Evolutionary conservation across 805 yeast genomes (phyloP), one percentile per base, ranked within the genome.

Genomic region (Kuraishia ogatae): DNA sequence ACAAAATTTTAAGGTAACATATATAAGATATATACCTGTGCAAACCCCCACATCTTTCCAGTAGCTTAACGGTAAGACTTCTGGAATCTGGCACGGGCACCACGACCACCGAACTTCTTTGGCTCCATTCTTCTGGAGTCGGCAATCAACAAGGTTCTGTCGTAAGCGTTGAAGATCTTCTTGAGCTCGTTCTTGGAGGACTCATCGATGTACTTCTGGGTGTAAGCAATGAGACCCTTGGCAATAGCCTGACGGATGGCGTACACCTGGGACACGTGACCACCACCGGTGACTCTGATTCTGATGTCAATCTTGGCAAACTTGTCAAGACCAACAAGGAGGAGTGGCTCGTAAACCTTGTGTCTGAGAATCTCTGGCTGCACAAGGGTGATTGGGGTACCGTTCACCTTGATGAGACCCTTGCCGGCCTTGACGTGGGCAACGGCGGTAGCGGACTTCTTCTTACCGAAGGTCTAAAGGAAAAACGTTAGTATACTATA

Each of bases 11-110:
- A 20, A 26, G 28, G 35, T 20, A 50, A 22, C 46, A 26, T 21
- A 50, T 50, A 22, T 22, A 50, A 50, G 23, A 28, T 26, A 23
- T 23, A 50, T 26, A 50, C 23, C 23, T 20, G 28, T 50, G 28
- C 43, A 35, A 35, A 35, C 43, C 15, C 43, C 43, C 43, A 35
- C 43, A 35, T 13, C 43, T 35, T 17, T 35, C 43, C 43, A 35
- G 43, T 11, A 35, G n/a, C 48, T 82, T 93, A 94, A 92, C 99
- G 99, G 94, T 94, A 94, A 78, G 99, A 94, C 81, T 94, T 94
- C 87, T 94, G 99, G 97, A 89, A 93, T 84, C 98, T 93, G 76
- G 99, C 94, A 85, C 99, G 94, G 83, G 99, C 99, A 89, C 99
- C 99, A 81, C 96, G 96, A 86, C 99, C 99, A 85, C 99, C 99